These are phyloP conservation scores for Alternaria atra DNA, from an alignment of 2,329 filamentous ascomycete species.

Conservation along the genomic window DNA sequence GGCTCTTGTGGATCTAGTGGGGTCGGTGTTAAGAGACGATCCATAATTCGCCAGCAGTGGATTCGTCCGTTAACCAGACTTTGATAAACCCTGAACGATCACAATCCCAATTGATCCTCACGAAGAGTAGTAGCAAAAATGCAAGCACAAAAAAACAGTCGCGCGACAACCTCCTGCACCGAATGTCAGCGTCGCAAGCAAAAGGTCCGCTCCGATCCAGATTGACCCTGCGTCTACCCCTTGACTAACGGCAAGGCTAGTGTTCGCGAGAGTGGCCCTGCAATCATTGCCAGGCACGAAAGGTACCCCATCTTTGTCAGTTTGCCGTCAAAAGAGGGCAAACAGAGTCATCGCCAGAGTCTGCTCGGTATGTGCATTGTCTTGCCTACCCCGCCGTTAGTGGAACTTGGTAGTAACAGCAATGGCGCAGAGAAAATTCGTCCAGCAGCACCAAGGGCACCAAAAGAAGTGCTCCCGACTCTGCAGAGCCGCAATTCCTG, in stretches of 20 bases:
- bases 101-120: neutral
- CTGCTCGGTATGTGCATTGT: conserved; percentile 26
- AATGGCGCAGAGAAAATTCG: conserved; percentile 20
- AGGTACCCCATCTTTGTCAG: conserved; percentile 60
- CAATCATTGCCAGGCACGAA: conserved; percentile 60
- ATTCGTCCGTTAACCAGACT: conserved; percentile 10
- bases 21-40: conserved; percentile 10
- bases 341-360: conserved; percentile 29
- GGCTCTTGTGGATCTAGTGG: conserved; percentile 13
- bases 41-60: conserved; percentile 3
- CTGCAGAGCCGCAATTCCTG: conserved; percentile 11
- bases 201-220: conserved; percentile 49
- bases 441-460: conserved; percentile 24
- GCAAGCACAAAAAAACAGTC: conserved; percentile 37
- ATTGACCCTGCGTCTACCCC: conserved; percentile 10
- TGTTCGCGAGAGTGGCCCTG: conserved; percentile 63
- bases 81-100: conserved; percentile 6
- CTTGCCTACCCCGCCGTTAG: neutral
- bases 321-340: conserved; percentile 51
- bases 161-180: conserved; percentile 51
- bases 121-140: conserved; percentile 16
- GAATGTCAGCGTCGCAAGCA: conserved; percentile 63
- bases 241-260: conserved; percentile 42
- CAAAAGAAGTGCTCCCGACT: conserved; percentile 31
- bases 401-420: conserved; percentile 9